phyloP scores from a whole-genome alignment of 164 flowering plant species.

The Dillenia turbinata region DNA sequence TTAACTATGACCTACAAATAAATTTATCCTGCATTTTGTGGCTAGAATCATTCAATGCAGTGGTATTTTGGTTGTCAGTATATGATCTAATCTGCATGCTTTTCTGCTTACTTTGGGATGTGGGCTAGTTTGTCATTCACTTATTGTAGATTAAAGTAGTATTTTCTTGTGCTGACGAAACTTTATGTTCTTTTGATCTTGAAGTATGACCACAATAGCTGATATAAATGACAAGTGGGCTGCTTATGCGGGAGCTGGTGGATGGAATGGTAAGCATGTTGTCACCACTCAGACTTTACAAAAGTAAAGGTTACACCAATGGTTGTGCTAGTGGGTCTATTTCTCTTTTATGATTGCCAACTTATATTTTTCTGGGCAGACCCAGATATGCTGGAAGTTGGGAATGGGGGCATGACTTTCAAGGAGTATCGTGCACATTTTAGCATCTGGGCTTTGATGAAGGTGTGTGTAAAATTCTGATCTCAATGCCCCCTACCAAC shows the following conservation, averaged over 20 bases:
- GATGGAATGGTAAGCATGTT: slow-evolving; percentile 85
- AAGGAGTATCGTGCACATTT: slow-evolving; percentile 89
- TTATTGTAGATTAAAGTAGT: too few species aligned
- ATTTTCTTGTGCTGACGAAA: slow-evolving; percentile 3
- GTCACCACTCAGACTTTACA: background rate
- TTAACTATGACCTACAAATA: too few species aligned
- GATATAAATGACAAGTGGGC: slow-evolving; percentile 98
- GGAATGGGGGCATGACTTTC: slow-evolving; percentile 93
- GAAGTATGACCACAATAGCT: slow-evolving; percentile 86
- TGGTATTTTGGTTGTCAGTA: too few species aligned
- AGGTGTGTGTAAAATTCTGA: slow-evolving; percentile 36
- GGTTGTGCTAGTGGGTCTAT: too few species aligned
- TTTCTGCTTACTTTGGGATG: too few species aligned
- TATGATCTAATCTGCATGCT: too few species aligned
- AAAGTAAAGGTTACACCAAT: too few species aligned
- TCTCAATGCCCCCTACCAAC: too few species aligned
- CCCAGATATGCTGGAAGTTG: slow-evolving; percentile 99
- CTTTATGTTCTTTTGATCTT: slow-evolving; percentile 10
- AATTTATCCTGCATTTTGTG: too few species aligned
- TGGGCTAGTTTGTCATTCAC: too few species aligned
- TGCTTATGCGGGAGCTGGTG: slow-evolving; percentile 97
- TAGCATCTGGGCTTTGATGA: slow-evolving; percentile 98
- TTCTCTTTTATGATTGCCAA: background rate
- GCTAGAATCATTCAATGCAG: too few species aligned
- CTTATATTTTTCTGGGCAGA: slow-evolving; percentile 33